Evolutionary conservation across 2,329 filamentous ascomycete genomes (phyloP).

Genomic region (Penicillium sp.): DNA sequence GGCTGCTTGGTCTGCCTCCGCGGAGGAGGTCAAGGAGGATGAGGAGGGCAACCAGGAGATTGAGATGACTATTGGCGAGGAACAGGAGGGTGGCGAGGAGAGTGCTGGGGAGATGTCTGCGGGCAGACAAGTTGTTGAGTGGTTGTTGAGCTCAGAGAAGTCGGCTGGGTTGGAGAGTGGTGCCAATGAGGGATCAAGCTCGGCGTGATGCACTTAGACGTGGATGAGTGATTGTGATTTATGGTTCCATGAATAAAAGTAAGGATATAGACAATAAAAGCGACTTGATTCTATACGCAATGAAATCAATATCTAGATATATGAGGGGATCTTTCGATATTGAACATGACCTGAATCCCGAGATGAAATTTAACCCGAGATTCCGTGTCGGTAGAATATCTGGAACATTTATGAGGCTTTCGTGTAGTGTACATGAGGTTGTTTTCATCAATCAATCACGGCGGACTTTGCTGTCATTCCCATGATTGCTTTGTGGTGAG

Average conservation of each 20-base stretch:
- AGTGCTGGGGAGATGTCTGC: slow-evolving; percentile 30
- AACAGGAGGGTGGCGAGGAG: slow-evolving; percentile 11
- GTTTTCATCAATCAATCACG: slow-evolving; percentile 16
- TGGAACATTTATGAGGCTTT: neutral
- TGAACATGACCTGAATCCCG: neutral
- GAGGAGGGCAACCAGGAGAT: slow-evolving; percentile 24
- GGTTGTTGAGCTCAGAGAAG: slow-evolving; percentile 41
- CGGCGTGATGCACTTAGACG: slow-evolving; percentile 18
- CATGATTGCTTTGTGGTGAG: slow-evolving; percentile 2
- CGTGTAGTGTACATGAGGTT: neutral
- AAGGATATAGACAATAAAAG: slow-evolving; percentile 13
- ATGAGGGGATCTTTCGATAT: neutral
- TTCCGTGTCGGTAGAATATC: neutral
- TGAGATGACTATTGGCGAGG: slow-evolving; percentile 26
- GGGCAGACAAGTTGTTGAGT: slow-evolving; percentile 44
- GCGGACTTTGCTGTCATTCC: slow-evolving; percentile 16
- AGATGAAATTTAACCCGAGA: neutral
- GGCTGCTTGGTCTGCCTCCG: slow-evolving; percentile 63
- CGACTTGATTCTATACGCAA: neutral
- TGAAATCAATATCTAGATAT: neutral
- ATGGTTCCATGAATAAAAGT: slow-evolving; percentile 13
- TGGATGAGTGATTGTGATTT: neutral
- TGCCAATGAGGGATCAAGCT: slow-evolving; percentile 24
- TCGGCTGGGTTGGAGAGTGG: slow-evolving; percentile 35
- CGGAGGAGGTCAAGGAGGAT: slow-evolving; percentile 45